These are phyloP conservation scores for Rosa rugosa DNA, from an alignment of 306 rosid genomes.

Conservation along the genomic window DNA sequence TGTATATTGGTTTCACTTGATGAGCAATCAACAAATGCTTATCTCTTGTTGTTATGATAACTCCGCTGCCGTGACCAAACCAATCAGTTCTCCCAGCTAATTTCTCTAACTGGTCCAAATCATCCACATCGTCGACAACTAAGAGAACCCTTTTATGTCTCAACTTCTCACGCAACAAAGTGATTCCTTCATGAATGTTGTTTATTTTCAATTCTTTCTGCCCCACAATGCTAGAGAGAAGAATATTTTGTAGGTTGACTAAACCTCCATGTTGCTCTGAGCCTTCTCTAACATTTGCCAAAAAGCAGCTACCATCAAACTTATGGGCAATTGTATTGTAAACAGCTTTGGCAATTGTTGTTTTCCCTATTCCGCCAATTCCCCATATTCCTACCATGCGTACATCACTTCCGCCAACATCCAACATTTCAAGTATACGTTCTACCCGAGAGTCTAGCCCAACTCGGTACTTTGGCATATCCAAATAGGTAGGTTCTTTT, in stretches of 20 bases:
- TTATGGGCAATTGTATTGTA: too few relatives aligned
- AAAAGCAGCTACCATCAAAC: neutral
- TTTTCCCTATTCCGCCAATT: too few relatives aligned
- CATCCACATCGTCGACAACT: constrained; percentile 5
- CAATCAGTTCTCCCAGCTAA: neutral
- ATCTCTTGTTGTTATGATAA: too few relatives aligned
- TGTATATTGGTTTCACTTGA: too few relatives aligned
- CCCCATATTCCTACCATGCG: neutral
- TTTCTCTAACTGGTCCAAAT: neutral
- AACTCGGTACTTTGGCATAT: neutral
- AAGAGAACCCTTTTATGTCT: neutral
- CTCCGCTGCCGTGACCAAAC: too few relatives aligned
- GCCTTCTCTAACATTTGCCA: neutral
- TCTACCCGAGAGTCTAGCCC: neutral
- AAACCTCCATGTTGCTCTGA: neutral
- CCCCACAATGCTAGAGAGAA: neutral
- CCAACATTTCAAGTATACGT: neutral
- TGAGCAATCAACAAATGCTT: too few relatives aligned
- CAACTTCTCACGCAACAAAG: neutral
- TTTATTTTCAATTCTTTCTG: neutral
- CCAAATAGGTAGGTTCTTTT: neutral
- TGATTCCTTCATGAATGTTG: neutral
- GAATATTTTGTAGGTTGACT: neutral
- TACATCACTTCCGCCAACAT: neutral
- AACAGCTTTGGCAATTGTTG: too few relatives aligned